Percentiles rank a stretch among this genome's conserved stretches.
Evolutionary conservation across 345 rosid genomes (phyloP).

Genomic region (Eucalyptus caleyi): DNA sequence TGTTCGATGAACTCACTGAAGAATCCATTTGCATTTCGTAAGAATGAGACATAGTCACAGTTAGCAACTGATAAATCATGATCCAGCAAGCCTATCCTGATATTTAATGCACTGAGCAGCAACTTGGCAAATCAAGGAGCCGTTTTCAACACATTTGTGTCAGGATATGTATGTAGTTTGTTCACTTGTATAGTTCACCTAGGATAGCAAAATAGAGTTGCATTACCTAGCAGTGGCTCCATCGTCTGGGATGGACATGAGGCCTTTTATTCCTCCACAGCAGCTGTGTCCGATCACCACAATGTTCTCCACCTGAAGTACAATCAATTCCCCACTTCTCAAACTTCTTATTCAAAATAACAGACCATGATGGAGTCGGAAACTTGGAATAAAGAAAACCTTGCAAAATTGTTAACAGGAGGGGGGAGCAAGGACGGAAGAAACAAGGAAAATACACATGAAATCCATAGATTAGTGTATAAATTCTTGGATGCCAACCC

Average conservation of each 20-base stretch:
- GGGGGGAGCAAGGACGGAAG: neutral
- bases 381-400: neutral
- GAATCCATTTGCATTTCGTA: neutral
- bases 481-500: neutral
- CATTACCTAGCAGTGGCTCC: conserved; percentile 41
- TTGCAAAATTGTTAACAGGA: neutral
- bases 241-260: conserved; percentile 66
- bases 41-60: neutral
- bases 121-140: neutral
- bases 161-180: neutral
- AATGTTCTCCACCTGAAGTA: conserved; percentile 69
- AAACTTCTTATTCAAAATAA: neutral
- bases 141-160: neutral
- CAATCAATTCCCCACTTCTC: neutral
- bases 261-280: conserved; percentile 97
- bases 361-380: neutral
- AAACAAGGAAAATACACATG: neutral
- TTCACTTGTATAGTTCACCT: neutral
- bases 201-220: neutral
- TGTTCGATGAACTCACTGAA: conserved; percentile 82
- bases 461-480: neutral
- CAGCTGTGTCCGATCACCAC: conserved; percentile 91
- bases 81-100: neutral
- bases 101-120: neutral
- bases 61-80: neutral